Evolutionary conservation across 108 stramenopile genomes (phyloP), one percentile per base, ranked within the genome.

Genomic region (Skeletonema costatum): DNA sequence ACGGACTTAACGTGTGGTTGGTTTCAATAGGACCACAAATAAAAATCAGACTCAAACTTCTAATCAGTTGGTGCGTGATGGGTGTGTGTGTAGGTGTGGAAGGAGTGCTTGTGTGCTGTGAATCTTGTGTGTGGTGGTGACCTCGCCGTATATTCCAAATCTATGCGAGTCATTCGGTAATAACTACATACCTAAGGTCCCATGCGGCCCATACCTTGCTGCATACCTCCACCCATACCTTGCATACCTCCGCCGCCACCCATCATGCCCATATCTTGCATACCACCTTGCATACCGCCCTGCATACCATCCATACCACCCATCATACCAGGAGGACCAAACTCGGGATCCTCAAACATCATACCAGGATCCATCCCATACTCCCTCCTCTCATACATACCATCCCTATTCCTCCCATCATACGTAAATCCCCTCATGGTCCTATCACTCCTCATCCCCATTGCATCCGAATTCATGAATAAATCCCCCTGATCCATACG

Each of bases 291-390:
- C 25, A n/a, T 32, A 30, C 59, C 29, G 6, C 62, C 62, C 36
- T 25, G 25, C 25, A 33, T 36, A 32, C 35, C 32, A 32, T 63
- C 32, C n/a, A 35, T 35, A 12, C 59, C 59, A 16, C 61, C 61
- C 61, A 63, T 63, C 31, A 63, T 63, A 36, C 31, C 62, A 35
- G 32, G 36, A 60, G 60, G 60, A 17, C 62, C 31, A 46, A 46
- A 46, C 44, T 46, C 44, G 14, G 44, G 44, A 16, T 46, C 16
- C 16, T 46, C 44, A 46, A n/a, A 46, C 44, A 46, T 46, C 62
- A 63, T 63, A 6, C 62, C 36, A 35, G 33, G 33, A 63, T 63
- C 62, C 16, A 31, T 17, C 3, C 61, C 25, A 11, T n/a, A 32
- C 16, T 32, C 60, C 60, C 12, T 32, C 21, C 60, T 33, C 7